These are phyloP conservation scores for Teunomyces funiuensis DNA, from an alignment of 805 yeast species.

Conservation along the genomic window DNA sequence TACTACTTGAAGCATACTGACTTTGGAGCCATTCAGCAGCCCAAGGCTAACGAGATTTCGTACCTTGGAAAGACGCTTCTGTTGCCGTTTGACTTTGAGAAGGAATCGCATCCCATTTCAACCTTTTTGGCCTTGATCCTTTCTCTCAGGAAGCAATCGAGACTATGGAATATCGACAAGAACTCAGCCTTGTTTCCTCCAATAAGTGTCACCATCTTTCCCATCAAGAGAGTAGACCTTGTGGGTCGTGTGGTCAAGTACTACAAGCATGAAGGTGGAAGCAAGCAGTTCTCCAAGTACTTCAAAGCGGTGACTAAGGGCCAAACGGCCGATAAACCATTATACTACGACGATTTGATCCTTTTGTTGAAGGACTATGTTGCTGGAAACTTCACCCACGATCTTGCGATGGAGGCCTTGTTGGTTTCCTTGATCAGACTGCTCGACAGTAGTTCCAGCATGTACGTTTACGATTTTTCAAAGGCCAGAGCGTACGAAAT, in stretches of 20 bases:
- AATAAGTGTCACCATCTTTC: slow-evolving; percentile 33
- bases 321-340: slow-evolving; percentile 12
- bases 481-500: slow-evolving; percentile 55
- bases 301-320: slow-evolving; percentile 7
- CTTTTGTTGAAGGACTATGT: slow-evolving; percentile 53
- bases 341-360: slow-evolving; percentile 35
- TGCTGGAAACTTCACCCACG: slow-evolving; percentile 51
- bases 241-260: slow-evolving; percentile 16
- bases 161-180: slow-evolving; percentile 42
- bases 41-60: not conserved
- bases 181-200: slow-evolving; percentile 30
- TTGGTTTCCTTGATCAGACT: slow-evolving; percentile 30
- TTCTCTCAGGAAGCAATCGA: slow-evolving; percentile 48
- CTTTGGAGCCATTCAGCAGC: not conserved
- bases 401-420: slow-evolving; percentile 47
- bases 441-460: slow-evolving; percentile 17
- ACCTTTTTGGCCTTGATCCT: slow-evolving; percentile 44
- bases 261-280: slow-evolving; percentile 22
- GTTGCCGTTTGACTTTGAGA: slow-evolving; percentile 9
- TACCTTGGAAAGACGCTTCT: slow-evolving; percentile 6
- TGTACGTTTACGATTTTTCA: slow-evolving; percentile 44
- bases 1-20: slow-evolving; percentile 9
- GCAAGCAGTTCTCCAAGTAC: slow-evolving; percentile 20
- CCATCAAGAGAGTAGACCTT: slow-evolving; percentile 17
- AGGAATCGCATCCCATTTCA: slow-evolving; percentile 17